Base-by-base conservation (phyloP, 2,329 filamentous ascomycete genomes). In the Gnomoniopsis sp. region DNA sequence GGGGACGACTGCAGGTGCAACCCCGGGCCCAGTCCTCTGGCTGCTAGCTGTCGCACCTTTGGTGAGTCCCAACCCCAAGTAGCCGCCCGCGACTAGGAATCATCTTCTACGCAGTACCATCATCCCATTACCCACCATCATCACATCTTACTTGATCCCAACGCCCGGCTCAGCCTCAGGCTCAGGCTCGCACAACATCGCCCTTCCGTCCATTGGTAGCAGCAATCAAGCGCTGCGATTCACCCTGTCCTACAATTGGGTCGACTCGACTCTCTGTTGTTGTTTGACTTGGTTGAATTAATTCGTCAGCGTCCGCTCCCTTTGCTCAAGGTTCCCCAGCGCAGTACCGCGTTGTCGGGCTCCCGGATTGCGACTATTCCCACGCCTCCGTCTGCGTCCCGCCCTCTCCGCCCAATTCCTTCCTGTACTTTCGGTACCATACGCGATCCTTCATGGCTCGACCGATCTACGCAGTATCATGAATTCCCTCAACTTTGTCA, bases 401-500 rank as follows among this genome's bases (percentile, higher is more conserved):
- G 38, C 22, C 38, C 38, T 22, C 15, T 26, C 33, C n/a, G 49
- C 12, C 46, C 43, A 21, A 3, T 17, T 19, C 36, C 36, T 19
- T 34, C 46, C 49, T 44, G 22, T 49, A 52, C 52, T 46, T 41
- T 23, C 22, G 21, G 21, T 34, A 17, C 46, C 43, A 10, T 11
- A 15, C n/a, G 19, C 55, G 22, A 53, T 43, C 47, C 63, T 71
- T 77, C 75, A 84, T 87, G 84, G 84, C 81, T 80, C 75, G 73
- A 74, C 70, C 67, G 62, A 73, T 69, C 72, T 73, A 68, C 67
- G 70, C 68, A 74, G 75, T 80, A 90, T 83, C 77, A 97, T 97
- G 93, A 97, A 97, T 87, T 96, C 93, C 69, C 82, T 96, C 80
- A 96, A 95, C 79, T 91, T 96, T 74, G 86, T 97, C 74, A 95